Base-by-base conservation (phyloP, 371 early-diverging fungal genomes). In the Rhizomucor miehei region DNA sequence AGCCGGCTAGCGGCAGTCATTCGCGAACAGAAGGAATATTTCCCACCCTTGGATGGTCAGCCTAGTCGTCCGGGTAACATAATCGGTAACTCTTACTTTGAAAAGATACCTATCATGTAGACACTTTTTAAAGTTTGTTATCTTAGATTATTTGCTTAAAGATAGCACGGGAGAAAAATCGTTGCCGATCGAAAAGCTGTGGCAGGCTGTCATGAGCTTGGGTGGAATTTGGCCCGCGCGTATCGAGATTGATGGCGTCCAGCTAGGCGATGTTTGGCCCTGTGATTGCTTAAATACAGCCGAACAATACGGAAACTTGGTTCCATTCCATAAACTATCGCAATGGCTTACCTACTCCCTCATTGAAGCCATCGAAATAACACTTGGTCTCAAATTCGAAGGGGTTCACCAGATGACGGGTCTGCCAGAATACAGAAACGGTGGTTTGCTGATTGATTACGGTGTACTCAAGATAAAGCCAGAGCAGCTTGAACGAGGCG, bases 281-380 rank as follows among this genome's bases (percentile, higher is more conserved):
- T 91, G 86, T 47, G 58, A 67, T 12, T 68, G 79, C n/a, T 59
- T 83, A n/a, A 59, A 60, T 0, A 65, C 62, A 19, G n/a, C 38
- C 1, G 59, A 60, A 6, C 51, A 65, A 10, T 50, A 62, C 44
- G 77, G 75, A 24, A 70, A 79, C 21, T 61, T 77, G 44, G 89
- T 94, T 8, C 81, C 92, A 17, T 94, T 94, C 76, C 95, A 96
- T 71, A 96, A 96, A 57, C 80, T 96, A 38, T 90, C 92, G 14
- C 94, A 94, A 69, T 96, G 97, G 97, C 84, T 96, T 29, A 91
- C 94, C 1, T 95, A 94, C 69, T 93, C 93, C 0, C 73, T 95
- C 47, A 80, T 91, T 69, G 97, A 95, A 54, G 87, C 89, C 1
- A 66, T 94, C 19, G 79, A 81, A 50, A 69, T 70, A n/a, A 54